These are phyloP conservation scores for Lachnellula suecica DNA, from an alignment of 2,329 filamentous ascomycete species.

Conservation along the genomic window DNA sequence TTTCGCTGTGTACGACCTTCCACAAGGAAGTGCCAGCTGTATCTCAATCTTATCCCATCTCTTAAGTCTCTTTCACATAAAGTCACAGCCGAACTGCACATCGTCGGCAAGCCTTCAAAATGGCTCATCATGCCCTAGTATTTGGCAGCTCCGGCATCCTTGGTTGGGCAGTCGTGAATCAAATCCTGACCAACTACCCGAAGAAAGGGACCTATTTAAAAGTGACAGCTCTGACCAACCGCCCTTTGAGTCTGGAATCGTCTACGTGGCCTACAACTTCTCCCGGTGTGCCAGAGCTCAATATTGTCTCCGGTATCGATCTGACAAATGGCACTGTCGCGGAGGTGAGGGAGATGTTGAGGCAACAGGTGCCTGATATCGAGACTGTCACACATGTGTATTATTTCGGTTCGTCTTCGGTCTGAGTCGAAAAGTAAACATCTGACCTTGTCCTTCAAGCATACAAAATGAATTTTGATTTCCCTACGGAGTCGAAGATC, in stretches of 20 bases:
- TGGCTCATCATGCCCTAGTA: neutral
- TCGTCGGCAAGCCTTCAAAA: no score
- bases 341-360: slow-evolving; percentile 16
- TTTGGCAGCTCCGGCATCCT: slow-evolving; percentile 27
- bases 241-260: slow-evolving; percentile 20
- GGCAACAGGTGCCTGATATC: slow-evolving; percentile 34
- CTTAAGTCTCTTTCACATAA: no score
- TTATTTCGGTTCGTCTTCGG: slow-evolving; percentile 27
- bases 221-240: slow-evolving; percentile 32
- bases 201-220: slow-evolving; percentile 27
- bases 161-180: slow-evolving; percentile 34
- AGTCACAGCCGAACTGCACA: no score
- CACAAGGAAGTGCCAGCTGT: no score
- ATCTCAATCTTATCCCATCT: no score
- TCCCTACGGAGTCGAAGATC: slow-evolving; percentile 21
- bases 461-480: slow-evolving; percentile 16
- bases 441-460: no score
- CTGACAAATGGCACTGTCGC: slow-evolving; percentile 35
- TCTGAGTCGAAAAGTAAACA: no score
- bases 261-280: slow-evolving; percentile 22
- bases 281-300: slow-evolving; percentile 21
- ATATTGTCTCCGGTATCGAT: slow-evolving; percentile 38
- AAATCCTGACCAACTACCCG: slow-evolving; percentile 30
- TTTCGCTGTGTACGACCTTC: no score
- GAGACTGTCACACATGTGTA: slow-evolving; percentile 42